A percentile compares a stretch with the other conserved stretches of the same genome.
Evolutionary conservation across 805 yeast species (phyloP).

Genomic region (Schwanniomyces polymorphus): DNA sequence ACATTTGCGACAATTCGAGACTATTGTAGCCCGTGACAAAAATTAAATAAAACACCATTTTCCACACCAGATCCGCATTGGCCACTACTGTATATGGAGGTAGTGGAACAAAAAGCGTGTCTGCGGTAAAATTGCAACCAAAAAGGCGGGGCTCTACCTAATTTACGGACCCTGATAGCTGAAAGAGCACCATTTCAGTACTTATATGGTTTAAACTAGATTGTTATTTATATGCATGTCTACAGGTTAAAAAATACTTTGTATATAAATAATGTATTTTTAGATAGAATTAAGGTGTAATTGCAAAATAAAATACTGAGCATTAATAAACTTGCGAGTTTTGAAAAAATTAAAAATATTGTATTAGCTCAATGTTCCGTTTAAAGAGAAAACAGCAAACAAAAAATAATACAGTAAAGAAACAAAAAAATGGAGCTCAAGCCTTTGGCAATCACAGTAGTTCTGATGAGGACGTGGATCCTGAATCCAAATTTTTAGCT

Average conservation of each 20-base stretch:
- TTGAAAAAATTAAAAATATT: neutral
- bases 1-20: neutral
- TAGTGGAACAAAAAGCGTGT: neutral
- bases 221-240: no score
- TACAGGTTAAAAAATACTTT: no score
- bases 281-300: no score
- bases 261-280: no score
- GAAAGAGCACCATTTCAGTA: no score
- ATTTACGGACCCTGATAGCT: no score
- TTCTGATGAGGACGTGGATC: conserved; percentile 5
- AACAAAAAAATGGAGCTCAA: neutral
- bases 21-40: neutral
- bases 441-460: neutral
- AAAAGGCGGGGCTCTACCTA: no score
- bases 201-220: no score
- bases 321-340: neutral
- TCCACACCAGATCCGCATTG: neutral
- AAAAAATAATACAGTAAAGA: neutral
- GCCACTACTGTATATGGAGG: neutral
- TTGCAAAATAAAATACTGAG: neutral
- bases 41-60: neutral
- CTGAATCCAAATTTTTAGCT: conserved; percentile 4
- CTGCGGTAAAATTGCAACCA: neutral
- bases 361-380: neutral
- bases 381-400: conserved; percentile 2